phyloP scores from a whole-genome alignment of 805 yeast genomes.

The Myxozyma sirexii region DNA sequence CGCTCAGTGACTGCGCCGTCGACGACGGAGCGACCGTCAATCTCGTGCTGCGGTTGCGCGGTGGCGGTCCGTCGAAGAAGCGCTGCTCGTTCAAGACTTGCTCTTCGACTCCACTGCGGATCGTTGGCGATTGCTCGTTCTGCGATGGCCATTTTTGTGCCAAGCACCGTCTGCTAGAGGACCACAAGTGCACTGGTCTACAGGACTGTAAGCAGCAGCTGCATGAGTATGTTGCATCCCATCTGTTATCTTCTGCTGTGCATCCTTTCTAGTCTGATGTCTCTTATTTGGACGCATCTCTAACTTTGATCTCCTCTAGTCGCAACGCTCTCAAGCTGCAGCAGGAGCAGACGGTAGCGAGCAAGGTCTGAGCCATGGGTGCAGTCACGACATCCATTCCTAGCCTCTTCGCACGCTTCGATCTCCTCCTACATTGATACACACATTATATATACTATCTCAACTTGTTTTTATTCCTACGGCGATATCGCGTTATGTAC shows the following conservation, averaged over 20 bases:
- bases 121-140: constrained; percentile 80
- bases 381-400: neutral
- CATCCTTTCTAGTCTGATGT: neutral
- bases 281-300: neutral
- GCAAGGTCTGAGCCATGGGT: constrained; percentile 53
- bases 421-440: neutral
- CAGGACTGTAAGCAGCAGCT: constrained; percentile 78
- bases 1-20: constrained; percentile 82
- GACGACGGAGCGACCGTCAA: constrained; percentile 84
- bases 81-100: constrained; percentile 59
- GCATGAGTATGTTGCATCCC: constrained; percentile 52
- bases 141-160: constrained; percentile 87
- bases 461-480: neutral
- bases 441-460: neutral
- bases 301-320: constrained; percentile 16
- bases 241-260: neutral
- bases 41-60: constrained; percentile 86
- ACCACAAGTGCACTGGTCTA: constrained; percentile 77
- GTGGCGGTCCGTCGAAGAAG: constrained; percentile 71
- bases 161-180: constrained; percentile 82
- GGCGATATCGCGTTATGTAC: constrained; percentile 6
- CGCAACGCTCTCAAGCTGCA: constrained; percentile 81
- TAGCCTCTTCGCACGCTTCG: neutral
- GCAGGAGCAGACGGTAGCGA: constrained; percentile 79
- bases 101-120: constrained; percentile 61